Evolutionary conservation across 306 rosid genomes (phyloP).

Genomic region (Quercus bicolor): DNA sequence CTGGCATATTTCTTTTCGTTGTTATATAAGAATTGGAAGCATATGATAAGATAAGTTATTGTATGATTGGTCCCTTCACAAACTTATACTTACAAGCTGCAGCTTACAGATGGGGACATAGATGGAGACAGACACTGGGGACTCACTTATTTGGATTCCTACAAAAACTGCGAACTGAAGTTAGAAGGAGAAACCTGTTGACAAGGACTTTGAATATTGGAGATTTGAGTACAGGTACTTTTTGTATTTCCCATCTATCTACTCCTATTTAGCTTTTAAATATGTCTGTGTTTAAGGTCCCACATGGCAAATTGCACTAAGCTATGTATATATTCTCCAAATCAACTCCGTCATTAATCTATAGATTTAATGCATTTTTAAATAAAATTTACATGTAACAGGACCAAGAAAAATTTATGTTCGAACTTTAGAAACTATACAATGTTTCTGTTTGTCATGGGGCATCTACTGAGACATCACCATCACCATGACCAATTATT

Average conservation of each 20-base stretch:
- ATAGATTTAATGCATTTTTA: constrained; percentile 3
- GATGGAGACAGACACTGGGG: neutral
- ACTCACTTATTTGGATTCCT: neutral
- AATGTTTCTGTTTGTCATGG: constrained; percentile 9
- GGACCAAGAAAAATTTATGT: constrained; percentile 37
- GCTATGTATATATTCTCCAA: constrained; percentile 27
- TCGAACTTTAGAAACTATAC: constrained; percentile 24
- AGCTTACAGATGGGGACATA: too few relatives aligned
- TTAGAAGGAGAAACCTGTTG: neutral
- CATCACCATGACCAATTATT: too few relatives aligned
- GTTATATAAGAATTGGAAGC: neutral
- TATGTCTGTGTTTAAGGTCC: constrained; percentile 22
- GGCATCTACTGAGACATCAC: constrained; percentile 6
- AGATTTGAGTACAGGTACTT: neutral
- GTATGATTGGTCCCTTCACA: too few relatives aligned
- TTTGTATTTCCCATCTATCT: constrained; percentile 14
- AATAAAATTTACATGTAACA: neutral
- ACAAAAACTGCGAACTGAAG: neutral
- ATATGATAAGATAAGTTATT: neutral
- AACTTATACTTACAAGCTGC: too few relatives aligned
- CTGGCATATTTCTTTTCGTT: neutral
- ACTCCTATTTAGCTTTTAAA: constrained; percentile 5
- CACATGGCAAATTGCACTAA: constrained; percentile 14
- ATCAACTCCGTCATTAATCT: constrained; percentile 34
- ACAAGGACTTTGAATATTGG: neutral